These are phyloP conservation scores for Xylaria hypoxylon DNA, from an alignment of 2,329 filamentous ascomycete genomes.

Conservation along the genomic window DNA sequence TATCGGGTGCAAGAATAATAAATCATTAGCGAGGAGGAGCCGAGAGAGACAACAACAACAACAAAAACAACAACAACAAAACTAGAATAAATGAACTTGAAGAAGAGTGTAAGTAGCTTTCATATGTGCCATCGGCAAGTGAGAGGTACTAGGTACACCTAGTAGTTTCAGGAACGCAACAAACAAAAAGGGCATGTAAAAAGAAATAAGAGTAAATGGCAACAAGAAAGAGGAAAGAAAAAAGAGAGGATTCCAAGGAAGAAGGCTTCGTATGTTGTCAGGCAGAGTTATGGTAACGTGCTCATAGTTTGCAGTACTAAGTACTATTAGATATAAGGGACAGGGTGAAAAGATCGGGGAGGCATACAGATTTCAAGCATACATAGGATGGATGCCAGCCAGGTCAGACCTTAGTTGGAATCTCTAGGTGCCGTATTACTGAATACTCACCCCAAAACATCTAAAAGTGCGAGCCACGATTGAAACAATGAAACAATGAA, in stretches of 20 bases:
- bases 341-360: slow-evolving; percentile 4
- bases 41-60: neutral
- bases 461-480: slow-evolving; percentile 23
- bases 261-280: slow-evolving; percentile 16
- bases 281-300: slow-evolving; percentile 22
- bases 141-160: slow-evolving; percentile 14
- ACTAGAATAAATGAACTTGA: slow-evolving; percentile 11
- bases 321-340: neutral
- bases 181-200: neutral
- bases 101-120: neutral
- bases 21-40: slow-evolving; percentile 17
- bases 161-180: slow-evolving; percentile 6
- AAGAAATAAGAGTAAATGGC: neutral
- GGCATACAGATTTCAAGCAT: slow-evolving; percentile 22
- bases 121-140: slow-evolving; percentile 3
- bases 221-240: neutral
- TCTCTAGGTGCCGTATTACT: slow-evolving; percentile 19
- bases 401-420: slow-evolving; percentile 7
- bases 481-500: slow-evolving; percentile 38
- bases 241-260: neutral
- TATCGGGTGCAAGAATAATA: slow-evolving; percentile 26
- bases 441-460: neutral
- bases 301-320: neutral
- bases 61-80: slow-evolving; percentile 19
- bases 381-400: slow-evolving; percentile 22